Evolutionary conservation across 108 stramenopile species (phyloP), one percentile per base, ranked within the genome.

Genomic region (Nitzschia palea): DNA sequence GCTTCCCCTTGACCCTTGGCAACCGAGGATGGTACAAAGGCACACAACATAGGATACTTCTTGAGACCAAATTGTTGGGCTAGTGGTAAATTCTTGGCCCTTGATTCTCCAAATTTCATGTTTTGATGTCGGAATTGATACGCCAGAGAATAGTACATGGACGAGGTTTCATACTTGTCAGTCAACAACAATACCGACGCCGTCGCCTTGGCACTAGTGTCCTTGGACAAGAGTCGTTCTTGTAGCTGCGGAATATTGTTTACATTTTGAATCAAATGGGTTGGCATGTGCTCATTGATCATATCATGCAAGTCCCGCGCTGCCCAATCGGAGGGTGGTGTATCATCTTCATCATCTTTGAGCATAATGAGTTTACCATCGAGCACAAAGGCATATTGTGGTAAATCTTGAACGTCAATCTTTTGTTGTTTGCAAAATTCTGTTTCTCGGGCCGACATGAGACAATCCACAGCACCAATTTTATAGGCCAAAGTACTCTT

Each of bases 91-190:
- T 85, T 93, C 43, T 81, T 88, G n/a, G 77, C 88, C 17, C 88
- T 69, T 45, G 76, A 79, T 66, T 89, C 91, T 18, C 86, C 86
- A 78, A 93, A 93, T 23, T 67, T 51, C 68, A 85, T 79, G 20
- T 76, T 61, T 6, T 63, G 54, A 4, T 18, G 47, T 20, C 91
- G 78, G 61, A 82, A 81, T 27, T 81, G 80, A 68, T 89, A 93
- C 2, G 88, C 80, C 45, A 93, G 40, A n/a, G 74, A 70, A 62
- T 65, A 83, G 57, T 85, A 87, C 28, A 87, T 62, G 35, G 86
- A 59, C 9, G 84, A 83, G 8, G 91, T 93, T 72, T 93, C 86
- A 58, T 87, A 93, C 44, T 93, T 93, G 74, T 89, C 88, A 0
- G 86, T 81, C 36, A 93, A 56, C 8, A 93, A 62, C 4, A 93